Conservation (phyloP, 2,329 filamentous ascomycete genomes). For the Plenodomus lindquistii region DNA sequence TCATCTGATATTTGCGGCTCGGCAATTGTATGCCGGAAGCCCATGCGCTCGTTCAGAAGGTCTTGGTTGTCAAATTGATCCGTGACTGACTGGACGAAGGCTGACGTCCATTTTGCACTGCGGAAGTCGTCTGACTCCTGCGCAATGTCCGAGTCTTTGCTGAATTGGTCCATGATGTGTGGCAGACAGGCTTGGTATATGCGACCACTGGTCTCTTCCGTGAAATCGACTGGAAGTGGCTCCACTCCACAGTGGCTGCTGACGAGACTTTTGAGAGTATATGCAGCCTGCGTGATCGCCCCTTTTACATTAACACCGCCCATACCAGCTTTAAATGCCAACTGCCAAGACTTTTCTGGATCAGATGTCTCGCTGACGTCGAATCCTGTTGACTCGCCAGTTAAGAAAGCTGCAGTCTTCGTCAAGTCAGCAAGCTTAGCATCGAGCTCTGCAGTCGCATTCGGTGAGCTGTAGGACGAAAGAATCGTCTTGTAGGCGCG, state of each 20-base stretch:
- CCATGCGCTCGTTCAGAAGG: conserved; percentile 17
- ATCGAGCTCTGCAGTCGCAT: conserved; percentile 11
- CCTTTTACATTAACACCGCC: conserved; percentile 18
- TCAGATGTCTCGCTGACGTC: neutral
- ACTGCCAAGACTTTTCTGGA: conserved; percentile 6
- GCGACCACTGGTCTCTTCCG: conserved; percentile 14
- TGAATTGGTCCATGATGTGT: conserved; percentile 9
- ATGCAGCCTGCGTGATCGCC: conserved; percentile 20
- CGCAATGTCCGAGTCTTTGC: neutral
- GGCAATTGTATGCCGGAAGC: conserved; percentile 12
- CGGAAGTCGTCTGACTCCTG: neutral
- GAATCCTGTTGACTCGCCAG: conserved; percentile 14
- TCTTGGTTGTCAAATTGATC: conserved; percentile 21
- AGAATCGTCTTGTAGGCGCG: conserved; percentile 16
- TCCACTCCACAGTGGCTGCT: conserved; percentile 23
- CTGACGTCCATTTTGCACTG: conserved; percentile 3
- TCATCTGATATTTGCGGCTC: conserved; percentile 15
- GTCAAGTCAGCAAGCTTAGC: conserved; percentile 11
- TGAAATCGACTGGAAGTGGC: conserved; percentile 19
- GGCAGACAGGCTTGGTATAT: conserved; percentile 20
- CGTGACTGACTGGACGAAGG: conserved; percentile 16
- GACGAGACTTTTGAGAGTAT: conserved; percentile 19
- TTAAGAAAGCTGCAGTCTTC: conserved; percentile 11
- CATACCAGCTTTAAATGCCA: conserved; percentile 15
- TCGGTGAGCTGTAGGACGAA: conserved; percentile 8